Evolutionary conservation across 1,284 basidiomycete species (phyloP), one percentile per base, ranked within the genome.

Genomic region (Xerocomus amazonicus): DNA sequence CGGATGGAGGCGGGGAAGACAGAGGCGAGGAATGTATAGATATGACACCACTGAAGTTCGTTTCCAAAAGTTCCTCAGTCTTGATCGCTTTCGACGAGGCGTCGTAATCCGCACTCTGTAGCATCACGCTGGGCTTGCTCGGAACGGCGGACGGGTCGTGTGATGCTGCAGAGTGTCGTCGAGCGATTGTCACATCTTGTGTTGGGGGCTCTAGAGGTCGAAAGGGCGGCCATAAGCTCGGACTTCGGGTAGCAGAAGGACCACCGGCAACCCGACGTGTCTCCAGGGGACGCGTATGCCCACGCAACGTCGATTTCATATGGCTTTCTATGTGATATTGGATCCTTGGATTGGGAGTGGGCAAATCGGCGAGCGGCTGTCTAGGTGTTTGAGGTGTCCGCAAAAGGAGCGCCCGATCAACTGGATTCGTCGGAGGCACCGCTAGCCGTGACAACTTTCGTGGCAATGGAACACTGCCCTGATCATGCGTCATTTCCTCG

Each of bases 1-100:
- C 33, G 16, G 59, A 46, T 7, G 43, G 35, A 27, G 52, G 51
- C 8, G 36, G 47, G 3, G 61, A 45, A 10, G 53, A 59, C 1
- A 53, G 26, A 0, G 64, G 63, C 9, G 62, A 59, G 0, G 58
- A 52, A 3, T 42, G 32, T 6, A 61, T 42, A 19, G 65, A 67
- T 31, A 62, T 27, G 6, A 52, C 33, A 12, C 33, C 56, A 16
- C 12, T 41, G 27, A 41, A 16, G 8, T 49, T 45, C 3, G 48
- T 41, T 31, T 39, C 50, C 17, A 41, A 16, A 28, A 44, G 33
- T 31, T 65, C 62, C 31, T 66, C 58, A 19, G 42, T 43, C 52
- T 66, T 65, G 43, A 50, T 52, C 13, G 41, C 37, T 26, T 50
- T 63, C 6, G 45, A 45, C 7, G 34, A 13, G 9, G 23, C 19